Evolutionary conservation across 2,329 filamentous ascomycete species (phyloP).

Genomic region (Epichloe uncinata): DNA sequence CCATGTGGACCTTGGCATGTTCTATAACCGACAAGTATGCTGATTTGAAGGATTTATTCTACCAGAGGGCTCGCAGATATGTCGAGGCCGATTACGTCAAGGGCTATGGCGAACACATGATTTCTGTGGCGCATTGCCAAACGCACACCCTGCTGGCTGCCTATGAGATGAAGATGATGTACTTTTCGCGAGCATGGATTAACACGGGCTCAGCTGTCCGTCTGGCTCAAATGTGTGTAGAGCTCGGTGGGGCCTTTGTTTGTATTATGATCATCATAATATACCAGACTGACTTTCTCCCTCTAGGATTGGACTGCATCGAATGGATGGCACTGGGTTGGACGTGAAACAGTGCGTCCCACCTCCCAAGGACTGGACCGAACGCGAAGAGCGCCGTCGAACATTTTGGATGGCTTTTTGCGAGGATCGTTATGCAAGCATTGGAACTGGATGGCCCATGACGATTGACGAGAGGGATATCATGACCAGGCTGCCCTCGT

Average conservation of each 20-base stretch:
- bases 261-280: not conserved
- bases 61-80: constrained; percentile 80
- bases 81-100: constrained; percentile 81
- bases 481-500: constrained; percentile 68
- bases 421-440: constrained; percentile 82
- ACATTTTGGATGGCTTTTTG: constrained; percentile 95
- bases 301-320: constrained; percentile 76
- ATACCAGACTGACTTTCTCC: constrained; percentile 15
- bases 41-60: constrained; percentile 75
- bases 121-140: constrained; percentile 77
- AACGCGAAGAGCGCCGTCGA: constrained; percentile 76
- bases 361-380: constrained; percentile 83
- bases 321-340: constrained; percentile 66
- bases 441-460: constrained; percentile 97
- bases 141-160: constrained; percentile 65
- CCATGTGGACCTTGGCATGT: constrained; percentile 92
- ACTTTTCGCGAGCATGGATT: constrained; percentile 91
- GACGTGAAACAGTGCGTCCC: constrained; percentile 90
- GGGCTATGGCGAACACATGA: constrained; percentile 79
- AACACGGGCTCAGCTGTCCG: constrained; percentile 74
- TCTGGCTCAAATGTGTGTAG: constrained; percentile 62
- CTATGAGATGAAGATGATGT: constrained; percentile 97
- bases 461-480: constrained; percentile 85
- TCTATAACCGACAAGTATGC: constrained; percentile 71
- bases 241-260: not conserved